Evolutionary conservation across 208 protist species (phyloP), one percentile per base, ranked within the genome.

Genomic region (Leishmania guyanensis): DNA sequence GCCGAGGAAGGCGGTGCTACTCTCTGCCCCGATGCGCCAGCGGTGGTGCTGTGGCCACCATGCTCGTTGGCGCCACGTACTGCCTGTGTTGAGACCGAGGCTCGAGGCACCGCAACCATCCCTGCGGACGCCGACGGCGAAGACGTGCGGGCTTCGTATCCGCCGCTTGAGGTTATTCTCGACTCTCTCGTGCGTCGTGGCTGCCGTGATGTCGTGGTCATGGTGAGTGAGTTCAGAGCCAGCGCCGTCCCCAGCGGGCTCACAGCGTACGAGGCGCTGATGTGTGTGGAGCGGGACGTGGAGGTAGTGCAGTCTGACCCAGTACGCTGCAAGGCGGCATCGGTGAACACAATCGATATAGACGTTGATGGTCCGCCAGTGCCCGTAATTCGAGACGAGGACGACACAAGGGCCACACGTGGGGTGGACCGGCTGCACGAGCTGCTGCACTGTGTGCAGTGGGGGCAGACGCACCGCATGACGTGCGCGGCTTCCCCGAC

Each of bases 341-440:
- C 46, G 46, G 82, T 14, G 26, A 62, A 16, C 33, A 22, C 62
- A 36, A 36, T 8, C 12, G 80, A 80, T 17, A 80, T 29, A 0
- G 58, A 75, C 56, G 60, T 36, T 33, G 65, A 62, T 43, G 64
- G 16, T n/a, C 53, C 26, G 12, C 39, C 82, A 20, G 12, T 69
- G 6, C 82, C 82, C 14, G 82, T 85, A 1, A 26, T 79, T 26
- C n/a, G 62, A 53, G 77, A 78, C 20, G 82, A 86, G 16, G 62
- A 80, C 20, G 77, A 86, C 76, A 82, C 75, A 33, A 62, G 76
- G 39, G 87, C 82, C 12, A 83, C 87, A 16, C 72, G 60, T 12
- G 87, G 82, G n/a, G 76, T 82, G n/a, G 84, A 91, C 48, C 89
- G 89, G 43, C 84, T 94, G 51, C 77, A 77, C 5, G 91, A 95